Conservation (phyloP, 1,284 basidiomycete genomes). For the Sanghuangporus weigelae region DNA sequence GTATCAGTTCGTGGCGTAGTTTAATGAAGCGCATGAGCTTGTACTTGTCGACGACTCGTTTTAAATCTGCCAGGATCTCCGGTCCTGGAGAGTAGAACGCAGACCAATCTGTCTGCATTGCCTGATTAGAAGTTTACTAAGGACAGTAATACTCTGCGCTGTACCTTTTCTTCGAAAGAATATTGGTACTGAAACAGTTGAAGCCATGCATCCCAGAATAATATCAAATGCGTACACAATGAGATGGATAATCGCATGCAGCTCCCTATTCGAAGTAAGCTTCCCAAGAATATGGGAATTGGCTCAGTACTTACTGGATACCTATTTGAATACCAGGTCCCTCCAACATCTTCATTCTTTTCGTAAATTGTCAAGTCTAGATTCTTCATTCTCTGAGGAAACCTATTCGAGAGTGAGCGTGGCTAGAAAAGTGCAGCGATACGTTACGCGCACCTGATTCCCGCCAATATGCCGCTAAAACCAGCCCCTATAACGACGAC, state of each 20-base stretch:
- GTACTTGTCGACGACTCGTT: conserved; percentile 53
- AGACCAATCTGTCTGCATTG: conserved; percentile 47
- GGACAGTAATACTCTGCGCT: neutral
- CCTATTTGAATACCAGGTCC: conserved; percentile 46
- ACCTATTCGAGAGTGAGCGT: conserved; percentile 28
- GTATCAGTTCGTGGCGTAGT: conserved; percentile 45
- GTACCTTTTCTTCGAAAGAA: conserved; percentile 49
- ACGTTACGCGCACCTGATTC: conserved; percentile 18
- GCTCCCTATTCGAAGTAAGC: conserved; percentile 33
- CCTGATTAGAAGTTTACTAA: neutral
- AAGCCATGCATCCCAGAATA: neutral
- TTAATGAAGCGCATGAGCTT: conserved; percentile 48
- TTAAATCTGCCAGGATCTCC: conserved; percentile 51
- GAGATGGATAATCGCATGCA: conserved; percentile 53
- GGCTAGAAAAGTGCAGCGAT: conserved; percentile 28
- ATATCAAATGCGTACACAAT: conserved; percentile 31
- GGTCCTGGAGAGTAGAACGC: conserved; percentile 52
- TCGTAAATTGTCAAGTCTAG: conserved; percentile 55
- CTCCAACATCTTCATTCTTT: conserved; percentile 52
- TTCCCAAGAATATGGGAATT: neutral
- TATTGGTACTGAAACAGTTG: conserved; percentile 44
- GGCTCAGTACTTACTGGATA: conserved; percentile 27
- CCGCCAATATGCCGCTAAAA: conserved; percentile 27
- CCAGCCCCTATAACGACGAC: conserved; percentile 25
- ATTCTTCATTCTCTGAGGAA: conserved; percentile 49